Evolutionary conservation across 108 stramenopile genomes (phyloP).

Genomic region (Chaetoceros muelleri): DNA sequence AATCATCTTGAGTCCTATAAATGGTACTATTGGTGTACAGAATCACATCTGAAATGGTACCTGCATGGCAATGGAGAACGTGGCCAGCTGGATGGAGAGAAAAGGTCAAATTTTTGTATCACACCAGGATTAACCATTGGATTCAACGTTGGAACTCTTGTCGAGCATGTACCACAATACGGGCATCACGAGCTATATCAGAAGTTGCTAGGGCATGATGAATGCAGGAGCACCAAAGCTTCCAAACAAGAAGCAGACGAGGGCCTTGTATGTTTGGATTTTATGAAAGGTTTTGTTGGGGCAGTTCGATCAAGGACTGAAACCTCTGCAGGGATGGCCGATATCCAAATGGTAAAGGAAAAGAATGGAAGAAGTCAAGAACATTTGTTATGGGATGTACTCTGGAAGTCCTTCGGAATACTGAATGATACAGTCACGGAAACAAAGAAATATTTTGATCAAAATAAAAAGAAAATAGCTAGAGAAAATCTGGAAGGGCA

Average conservation of each 20-base stretch:
- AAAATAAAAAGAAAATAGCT: conserved; percentile 21
- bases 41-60: conserved; percentile 64
- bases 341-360: conserved; percentile 16
- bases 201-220: conserved; percentile 7
- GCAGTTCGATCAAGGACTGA: conserved; percentile 66
- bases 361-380: neutral
- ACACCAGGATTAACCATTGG: conserved; percentile 75
- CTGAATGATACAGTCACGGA: conserved; percentile 2
- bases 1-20: conserved; percentile 1
- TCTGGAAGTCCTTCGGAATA: conserved; percentile 15
- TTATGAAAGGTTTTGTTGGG: conserved; percentile 33
- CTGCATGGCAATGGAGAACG: conserved; percentile 13
- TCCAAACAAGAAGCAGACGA: conserved; percentile 2
- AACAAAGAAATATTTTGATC: conserved; percentile 14
- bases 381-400: conserved; percentile 8
- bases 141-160: conserved; percentile 41
- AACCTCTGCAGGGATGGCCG: conserved; percentile 74
- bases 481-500: conserved; percentile 45
- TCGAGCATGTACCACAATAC: conserved; percentile 37
- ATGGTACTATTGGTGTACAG: conserved; percentile 77
- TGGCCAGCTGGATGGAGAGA: conserved; percentile 12
- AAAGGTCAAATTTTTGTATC: conserved; percentile 45
- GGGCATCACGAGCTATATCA: conserved; percentile 35
- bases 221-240: conserved; percentile 2
- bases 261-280: conserved; percentile 34